Conservation (phyloP, 2,329 filamentous ascomycete genomes). For the Colletotrichum sublineola region DNA sequence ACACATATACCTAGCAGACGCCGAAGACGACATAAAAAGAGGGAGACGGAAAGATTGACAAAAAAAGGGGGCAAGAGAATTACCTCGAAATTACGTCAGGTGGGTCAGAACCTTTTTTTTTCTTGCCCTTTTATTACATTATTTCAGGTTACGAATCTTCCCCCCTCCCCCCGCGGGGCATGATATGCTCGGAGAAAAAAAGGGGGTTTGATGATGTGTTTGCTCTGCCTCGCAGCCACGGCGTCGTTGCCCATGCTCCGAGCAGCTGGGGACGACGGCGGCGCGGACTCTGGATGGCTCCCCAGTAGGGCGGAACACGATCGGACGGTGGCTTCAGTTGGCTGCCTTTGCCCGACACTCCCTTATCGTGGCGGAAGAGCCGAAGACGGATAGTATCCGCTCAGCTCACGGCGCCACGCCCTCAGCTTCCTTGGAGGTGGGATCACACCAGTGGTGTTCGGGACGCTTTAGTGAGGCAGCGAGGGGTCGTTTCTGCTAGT, state of each 20-base stretch:
- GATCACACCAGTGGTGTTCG: slow-evolving; percentile 11
- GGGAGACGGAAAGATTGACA: too few species aligned
- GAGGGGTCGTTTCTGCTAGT: background rate
- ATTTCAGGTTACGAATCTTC: too few species aligned
- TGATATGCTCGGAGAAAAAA: too few species aligned
- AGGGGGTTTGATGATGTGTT: too few species aligned
- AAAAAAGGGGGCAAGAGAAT: slow-evolving; percentile 19
- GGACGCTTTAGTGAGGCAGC: slow-evolving; percentile 10
- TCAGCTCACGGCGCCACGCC: slow-evolving; percentile 13
- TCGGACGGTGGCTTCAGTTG: slow-evolving; percentile 30
- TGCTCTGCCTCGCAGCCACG: too few species aligned
- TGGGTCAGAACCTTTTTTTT: slow-evolving; percentile 22
- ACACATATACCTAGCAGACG: too few species aligned
- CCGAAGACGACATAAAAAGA: too few species aligned
- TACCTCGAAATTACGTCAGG: slow-evolving; percentile 39
- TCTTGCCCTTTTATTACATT: too few species aligned
- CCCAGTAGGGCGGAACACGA: slow-evolving; percentile 3
- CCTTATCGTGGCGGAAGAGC: background rate
- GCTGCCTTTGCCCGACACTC: background rate
- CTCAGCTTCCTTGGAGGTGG: slow-evolving; percentile 5
- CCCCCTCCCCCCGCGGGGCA: too few species aligned
- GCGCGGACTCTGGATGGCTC: background rate
- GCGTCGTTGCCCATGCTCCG: background rate
- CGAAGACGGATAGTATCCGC: slow-evolving; percentile 9
- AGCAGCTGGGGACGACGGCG: slow-evolving; percentile 11